Percentiles rank a stretch among this genome's conserved stretches.
Evolutionary conservation across 345 rosid genomes (phyloP).

Genomic region (Psidium guajava): DNA sequence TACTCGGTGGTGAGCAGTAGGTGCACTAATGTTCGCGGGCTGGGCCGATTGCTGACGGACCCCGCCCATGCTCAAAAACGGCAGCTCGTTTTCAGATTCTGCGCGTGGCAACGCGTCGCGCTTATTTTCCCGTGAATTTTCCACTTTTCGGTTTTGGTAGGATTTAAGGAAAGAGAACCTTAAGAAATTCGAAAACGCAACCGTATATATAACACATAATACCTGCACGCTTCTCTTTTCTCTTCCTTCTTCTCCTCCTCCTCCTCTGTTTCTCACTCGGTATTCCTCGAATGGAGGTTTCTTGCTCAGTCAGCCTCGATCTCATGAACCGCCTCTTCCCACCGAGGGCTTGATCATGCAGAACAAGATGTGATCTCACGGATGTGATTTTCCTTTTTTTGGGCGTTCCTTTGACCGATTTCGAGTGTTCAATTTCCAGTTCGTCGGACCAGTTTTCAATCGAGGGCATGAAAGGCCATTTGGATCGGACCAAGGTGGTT

Average conservation of each 20-base stretch:
- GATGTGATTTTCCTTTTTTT: not conserved
- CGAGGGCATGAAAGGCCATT: constrained; percentile 37
- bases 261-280: not conserved
- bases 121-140: not conserved
- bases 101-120: not conserved
- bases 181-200: not conserved
- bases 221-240: fast-evolving
- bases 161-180: not conserved
- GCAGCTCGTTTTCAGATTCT: not conserved
- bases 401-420: not conserved
- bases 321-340: not conserved
- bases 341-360: not conserved
- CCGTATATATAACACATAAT: not conserved
- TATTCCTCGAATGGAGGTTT: not conserved
- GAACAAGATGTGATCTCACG: not conserved
- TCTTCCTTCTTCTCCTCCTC: not conserved
- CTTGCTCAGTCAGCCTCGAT: not conserved
- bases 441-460: too few species aligned
- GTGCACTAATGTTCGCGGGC: not conserved
- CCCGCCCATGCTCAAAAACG: not conserved
- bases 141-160: not conserved
- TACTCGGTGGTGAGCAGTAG: too few species aligned
- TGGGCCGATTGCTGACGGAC: not conserved
- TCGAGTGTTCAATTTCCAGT: not conserved
- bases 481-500: constrained; percentile 67